Percentiles rank a stretch among this genome's conserved stretches.
These are phyloP conservation scores for Kitagawia praeruptora DNA, from an alignment of 129 eudicot genomes.

Conservation along the genomic window DNA sequence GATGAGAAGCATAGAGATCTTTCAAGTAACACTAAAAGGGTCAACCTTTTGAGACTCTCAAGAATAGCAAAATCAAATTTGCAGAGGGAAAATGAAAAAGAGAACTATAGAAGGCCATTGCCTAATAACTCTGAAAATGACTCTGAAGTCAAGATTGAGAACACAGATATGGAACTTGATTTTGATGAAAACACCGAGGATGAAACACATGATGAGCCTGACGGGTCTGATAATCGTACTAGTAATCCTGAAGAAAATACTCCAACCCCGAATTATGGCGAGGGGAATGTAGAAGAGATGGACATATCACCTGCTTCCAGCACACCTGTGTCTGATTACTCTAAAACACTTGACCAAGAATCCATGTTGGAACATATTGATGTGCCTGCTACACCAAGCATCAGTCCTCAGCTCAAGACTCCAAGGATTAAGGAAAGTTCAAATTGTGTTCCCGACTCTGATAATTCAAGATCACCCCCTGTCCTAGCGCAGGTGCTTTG, in stretches of 20 bases:
- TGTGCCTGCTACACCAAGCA: conserved; percentile 50
- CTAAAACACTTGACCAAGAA: conserved; percentile 40
- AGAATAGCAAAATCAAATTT: conserved; percentile 89
- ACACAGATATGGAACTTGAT: conserved; percentile 98
- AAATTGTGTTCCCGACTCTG: conserved; percentile 36
- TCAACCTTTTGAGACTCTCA: conserved; percentile 81
- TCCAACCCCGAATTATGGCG: conserved; percentile 41
- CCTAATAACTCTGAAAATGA: conserved; percentile 72
- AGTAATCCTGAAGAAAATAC: conserved; percentile 30
- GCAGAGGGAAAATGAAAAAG: conserved; percentile 89
- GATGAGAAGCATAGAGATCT: conserved; percentile 44
- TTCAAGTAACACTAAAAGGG: conserved; percentile 38
- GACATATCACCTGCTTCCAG: conserved; percentile 32
- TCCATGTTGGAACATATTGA: conserved; percentile 42
- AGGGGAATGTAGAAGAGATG: conserved; percentile 27
- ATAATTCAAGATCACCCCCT: conserved; percentile 29
- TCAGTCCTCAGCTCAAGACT: conserved; percentile 59
- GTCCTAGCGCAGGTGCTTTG: conserved; percentile 67
- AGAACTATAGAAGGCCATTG: conserved; percentile 86
- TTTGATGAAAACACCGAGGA: conserved; percentile 83
- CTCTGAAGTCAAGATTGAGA: conserved; percentile 76
- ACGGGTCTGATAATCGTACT: conserved; percentile 38
- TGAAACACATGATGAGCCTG: conserved; percentile 65
- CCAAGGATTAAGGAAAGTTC: conserved; percentile 38
- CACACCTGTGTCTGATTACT: conserved; percentile 30